These are phyloP conservation scores for Olyra latifolia DNA, from an alignment of 176 grass and related monocot species.

Conservation along the genomic window DNA sequence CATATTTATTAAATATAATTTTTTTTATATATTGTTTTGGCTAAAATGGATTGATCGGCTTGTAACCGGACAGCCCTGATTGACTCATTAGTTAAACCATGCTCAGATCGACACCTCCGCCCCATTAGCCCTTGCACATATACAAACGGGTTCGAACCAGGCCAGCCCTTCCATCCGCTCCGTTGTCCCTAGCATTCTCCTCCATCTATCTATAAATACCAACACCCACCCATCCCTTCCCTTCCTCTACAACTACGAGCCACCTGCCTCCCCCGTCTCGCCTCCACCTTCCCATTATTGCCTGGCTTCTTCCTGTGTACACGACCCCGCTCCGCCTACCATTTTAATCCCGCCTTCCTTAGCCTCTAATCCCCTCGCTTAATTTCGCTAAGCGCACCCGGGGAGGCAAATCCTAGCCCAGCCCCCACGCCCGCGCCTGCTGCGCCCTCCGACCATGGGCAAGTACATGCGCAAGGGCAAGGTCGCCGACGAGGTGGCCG, in stretches of 20 bases:
- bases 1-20: too few relatives aligned
- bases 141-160: too few relatives aligned
- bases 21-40: too few relatives aligned
- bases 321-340: background rate
- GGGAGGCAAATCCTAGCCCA: background rate
- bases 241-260: background rate
- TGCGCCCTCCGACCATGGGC: constrained; percentile 42
- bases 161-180: too few relatives aligned
- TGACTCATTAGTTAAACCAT: too few relatives aligned
- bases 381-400: constrained; percentile 2
- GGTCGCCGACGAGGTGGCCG: constrained; percentile 50
- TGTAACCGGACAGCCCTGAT: too few relatives aligned
- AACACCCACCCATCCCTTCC: constrained; percentile 5
- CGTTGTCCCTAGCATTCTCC: too few relatives aligned
- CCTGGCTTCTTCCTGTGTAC: constrained; percentile 18
- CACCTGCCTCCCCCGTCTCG: too few relatives aligned
- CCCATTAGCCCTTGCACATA: too few relatives aligned
- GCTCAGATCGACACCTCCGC: too few relatives aligned
- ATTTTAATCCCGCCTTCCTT: background rate
- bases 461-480: constrained; percentile 76
- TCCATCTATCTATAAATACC: constrained; percentile 22
- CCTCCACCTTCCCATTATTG: background rate
- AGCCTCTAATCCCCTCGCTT: background rate
- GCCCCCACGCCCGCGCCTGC: background rate
- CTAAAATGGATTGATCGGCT: too few relatives aligned